Evolutionary conservation across 139 green algal species (phyloP).

Genomic region (Desmodesmus armatus): DNA sequence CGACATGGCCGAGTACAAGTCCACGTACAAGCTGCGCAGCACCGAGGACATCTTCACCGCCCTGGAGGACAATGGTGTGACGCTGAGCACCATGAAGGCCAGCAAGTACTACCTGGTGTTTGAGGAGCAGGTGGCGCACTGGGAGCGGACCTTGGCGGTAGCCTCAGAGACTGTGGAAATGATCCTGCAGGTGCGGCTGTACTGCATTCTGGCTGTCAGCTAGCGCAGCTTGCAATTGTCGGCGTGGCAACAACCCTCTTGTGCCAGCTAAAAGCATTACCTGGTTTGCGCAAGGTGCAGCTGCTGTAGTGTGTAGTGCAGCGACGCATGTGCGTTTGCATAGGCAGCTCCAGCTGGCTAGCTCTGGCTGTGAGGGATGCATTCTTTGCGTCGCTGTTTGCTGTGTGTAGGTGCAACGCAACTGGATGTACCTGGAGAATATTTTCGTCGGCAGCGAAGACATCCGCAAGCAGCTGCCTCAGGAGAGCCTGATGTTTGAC

Average conservation of each 20-base stretch:
- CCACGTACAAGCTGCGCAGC: conserved; percentile 82
- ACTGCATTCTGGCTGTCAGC: no score
- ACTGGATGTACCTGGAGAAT: conserved; percentile 95
- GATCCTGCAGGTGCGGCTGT: conserved; percentile 74
- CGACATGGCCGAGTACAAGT: conserved; percentile 83
- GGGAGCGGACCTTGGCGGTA: conserved; percentile 82
- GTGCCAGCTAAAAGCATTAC: no score
- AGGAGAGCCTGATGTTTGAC: conserved; percentile 79
- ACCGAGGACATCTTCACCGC: conserved; percentile 87
- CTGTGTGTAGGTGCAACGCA: conserved; percentile 79
- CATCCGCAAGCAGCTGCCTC: conserved; percentile 92
- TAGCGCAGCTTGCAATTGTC: no score
- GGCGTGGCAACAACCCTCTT: no score
- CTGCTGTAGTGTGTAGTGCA: no score
- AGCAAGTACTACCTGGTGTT: conserved; percentile 90
- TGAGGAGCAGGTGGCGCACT: conserved; percentile 66
- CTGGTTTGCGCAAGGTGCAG: no score
- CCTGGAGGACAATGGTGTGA: conserved; percentile 90
- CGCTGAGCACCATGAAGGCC: conserved; percentile 90
- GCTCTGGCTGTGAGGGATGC: neutral
- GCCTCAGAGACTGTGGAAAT: conserved; percentile 89
- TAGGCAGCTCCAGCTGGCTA: no score
- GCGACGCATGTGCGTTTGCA: no score
- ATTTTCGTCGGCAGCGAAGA: conserved; percentile 93
- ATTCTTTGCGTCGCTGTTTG: neutral